Evolutionary conservation across 108 stramenopile genomes (phyloP).

Genomic region (Nitzschia sp.): DNA sequence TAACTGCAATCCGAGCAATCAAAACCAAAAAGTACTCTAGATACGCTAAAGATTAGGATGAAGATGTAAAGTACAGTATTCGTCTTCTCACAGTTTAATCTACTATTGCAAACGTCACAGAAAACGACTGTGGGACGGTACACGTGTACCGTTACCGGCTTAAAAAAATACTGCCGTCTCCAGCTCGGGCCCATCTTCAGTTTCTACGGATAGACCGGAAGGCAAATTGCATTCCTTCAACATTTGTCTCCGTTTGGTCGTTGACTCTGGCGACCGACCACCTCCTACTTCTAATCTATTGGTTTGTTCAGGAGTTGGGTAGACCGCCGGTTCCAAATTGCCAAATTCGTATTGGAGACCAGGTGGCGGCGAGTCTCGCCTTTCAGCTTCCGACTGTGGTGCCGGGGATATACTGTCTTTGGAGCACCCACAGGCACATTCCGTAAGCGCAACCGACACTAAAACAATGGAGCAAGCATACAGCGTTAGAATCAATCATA

Average conservation of each 20-base stretch:
- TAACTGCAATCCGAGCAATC: conserved; percentile 47
- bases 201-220: conserved; percentile 18
- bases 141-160: too few species aligned
- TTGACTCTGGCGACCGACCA: not conserved
- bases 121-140: too few species aligned
- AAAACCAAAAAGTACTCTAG: not conserved
- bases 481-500: not conserved
- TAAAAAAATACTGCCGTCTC: not conserved
- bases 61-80: not conserved
- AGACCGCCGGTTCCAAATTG: not conserved
- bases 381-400: not conserved
- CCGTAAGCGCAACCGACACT: conserved; percentile 13
- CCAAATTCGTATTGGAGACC: too few species aligned
- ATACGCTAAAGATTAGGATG: not conserved
- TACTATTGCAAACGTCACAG: not conserved
- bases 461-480: not conserved
- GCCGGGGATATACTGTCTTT: not conserved
- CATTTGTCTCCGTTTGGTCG: not conserved
- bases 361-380: conserved; percentile 11
- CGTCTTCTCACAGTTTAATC: not conserved
- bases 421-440: conserved; percentile 20
- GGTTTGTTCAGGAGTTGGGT: not conserved
- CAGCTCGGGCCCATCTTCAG: not conserved
- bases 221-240: conserved; percentile 15
- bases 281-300: not conserved